Conservation (phyloP, 202 grass and related monocot species). For the Bolboschoenoplectus hybrid region DNA sequence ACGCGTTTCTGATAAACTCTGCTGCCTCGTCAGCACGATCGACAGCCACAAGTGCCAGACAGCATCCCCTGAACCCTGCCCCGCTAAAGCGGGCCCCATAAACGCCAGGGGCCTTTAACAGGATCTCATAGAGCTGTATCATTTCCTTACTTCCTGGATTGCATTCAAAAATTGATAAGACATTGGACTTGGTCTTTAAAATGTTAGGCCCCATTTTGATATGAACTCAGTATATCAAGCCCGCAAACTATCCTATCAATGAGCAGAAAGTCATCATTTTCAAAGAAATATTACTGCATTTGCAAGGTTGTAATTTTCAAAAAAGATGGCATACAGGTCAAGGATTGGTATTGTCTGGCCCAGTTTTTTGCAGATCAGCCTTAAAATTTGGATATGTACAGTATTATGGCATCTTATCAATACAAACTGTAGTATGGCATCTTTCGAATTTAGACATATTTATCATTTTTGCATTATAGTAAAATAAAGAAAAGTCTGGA, state of each 20-base stretch:
- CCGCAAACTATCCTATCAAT: background rate
- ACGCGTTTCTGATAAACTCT: conserved; percentile 55
- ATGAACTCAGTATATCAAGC: background rate
- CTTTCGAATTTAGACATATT: background rate
- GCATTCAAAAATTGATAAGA: background rate
- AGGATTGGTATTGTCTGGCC: background rate
- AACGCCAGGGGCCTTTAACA: conserved; percentile 80
- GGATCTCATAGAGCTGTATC: conserved; percentile 91
- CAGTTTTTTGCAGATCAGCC: background rate
- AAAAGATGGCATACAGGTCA: background rate
- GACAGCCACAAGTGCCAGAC: conserved; percentile 67
- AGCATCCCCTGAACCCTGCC: conserved; percentile 93
- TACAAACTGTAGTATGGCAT: background rate
- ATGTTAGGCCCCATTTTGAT: conserved; percentile 18
- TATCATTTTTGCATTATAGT: background rate
- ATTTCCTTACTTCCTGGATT: conserved; percentile 76
- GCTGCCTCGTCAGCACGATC: conserved; percentile 58
- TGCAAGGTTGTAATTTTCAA: background rate
- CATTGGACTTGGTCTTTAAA: background rate
- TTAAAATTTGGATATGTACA: background rate
- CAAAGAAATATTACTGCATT: background rate
- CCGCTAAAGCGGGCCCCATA: conserved; percentile 89
- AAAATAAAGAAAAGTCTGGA: background rate
- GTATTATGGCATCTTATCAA: background rate
- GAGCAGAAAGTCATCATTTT: background rate